Conservation (phyloP, 1,139 yeast species). For the Wickerhamiella infanticola region DNA sequence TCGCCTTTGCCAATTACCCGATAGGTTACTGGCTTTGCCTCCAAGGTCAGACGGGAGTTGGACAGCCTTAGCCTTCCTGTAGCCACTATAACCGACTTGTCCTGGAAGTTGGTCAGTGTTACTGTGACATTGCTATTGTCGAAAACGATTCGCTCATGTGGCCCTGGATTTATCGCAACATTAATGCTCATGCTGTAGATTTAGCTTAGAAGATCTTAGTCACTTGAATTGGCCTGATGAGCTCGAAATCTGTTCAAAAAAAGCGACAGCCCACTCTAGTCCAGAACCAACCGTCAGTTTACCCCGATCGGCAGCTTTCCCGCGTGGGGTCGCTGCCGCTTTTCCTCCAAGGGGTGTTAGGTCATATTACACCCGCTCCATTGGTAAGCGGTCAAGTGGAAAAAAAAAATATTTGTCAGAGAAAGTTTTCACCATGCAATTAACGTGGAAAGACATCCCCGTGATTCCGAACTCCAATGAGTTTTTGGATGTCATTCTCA, state of each 20-base stretch:
- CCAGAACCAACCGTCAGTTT: too few species aligned
- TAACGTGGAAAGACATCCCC: conserved; percentile 96
- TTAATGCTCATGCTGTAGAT: neutral
- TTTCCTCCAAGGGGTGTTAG: too few species aligned
- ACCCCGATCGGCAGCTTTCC: too few species aligned
- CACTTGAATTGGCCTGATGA: too few species aligned
- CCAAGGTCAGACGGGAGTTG: conserved; percentile 13
- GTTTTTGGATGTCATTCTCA: conserved; percentile 87
- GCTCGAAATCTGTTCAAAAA: too few species aligned
- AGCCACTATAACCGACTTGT: neutral
- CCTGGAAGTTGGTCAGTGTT: neutral
- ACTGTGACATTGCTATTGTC: neutral
- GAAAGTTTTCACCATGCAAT: conserved; percentile 50
- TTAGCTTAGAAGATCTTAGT: too few species aligned
- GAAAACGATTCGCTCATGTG: conserved; percentile 3
- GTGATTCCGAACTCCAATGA: conserved; percentile 86
- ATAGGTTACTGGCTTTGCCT: conserved; percentile 14
- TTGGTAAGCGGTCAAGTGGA: neutral
- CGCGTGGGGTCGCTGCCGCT: too few species aligned
- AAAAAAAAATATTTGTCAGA: neutral
- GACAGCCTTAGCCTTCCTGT: conserved; percentile 10
- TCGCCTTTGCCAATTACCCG: conserved; percentile 20
- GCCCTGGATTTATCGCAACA: conserved; percentile 1
- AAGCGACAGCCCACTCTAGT: too few species aligned
- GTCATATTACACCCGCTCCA: too few species aligned